phyloP scores from a whole-genome alignment of 371 early-diverging fungal genomes.

The Actinomortierella wolfii region DNA sequence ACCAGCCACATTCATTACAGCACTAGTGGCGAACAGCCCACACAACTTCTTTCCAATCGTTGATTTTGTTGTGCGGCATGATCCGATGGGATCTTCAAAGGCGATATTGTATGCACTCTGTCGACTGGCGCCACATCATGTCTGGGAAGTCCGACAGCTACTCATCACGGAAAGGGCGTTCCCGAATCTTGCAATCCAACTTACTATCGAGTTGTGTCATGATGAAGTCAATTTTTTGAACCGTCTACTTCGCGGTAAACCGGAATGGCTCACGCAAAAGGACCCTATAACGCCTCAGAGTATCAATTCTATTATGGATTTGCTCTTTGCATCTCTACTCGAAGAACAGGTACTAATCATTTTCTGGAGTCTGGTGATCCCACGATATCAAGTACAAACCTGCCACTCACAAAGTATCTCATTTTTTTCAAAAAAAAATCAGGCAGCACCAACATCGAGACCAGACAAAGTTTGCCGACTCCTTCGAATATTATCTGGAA shows the following conservation, averaged over 20 bases:
- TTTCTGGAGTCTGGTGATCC: no score
- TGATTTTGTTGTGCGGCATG: conserved; percentile 23
- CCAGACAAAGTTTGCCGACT: no score
- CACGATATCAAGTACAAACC: no score
- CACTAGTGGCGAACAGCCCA: conserved; percentile 28
- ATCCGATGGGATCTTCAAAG: conserved; percentile 14
- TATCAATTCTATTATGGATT: conserved; percentile 37
- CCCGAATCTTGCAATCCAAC: conserved; percentile 36
- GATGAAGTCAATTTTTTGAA: conserved; percentile 45
- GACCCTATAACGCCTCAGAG: conserved; percentile 36
- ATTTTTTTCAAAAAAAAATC: no score
- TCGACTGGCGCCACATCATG: conserved; percentile 30
- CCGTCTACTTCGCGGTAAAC: conserved; percentile 37
- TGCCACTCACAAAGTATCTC: no score
- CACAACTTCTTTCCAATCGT: conserved; percentile 20
- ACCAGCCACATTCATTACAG: conserved; percentile 18
- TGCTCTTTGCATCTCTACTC: conserved; percentile 39
- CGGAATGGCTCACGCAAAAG: conserved; percentile 37
- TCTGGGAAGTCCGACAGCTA: conserved; percentile 35
- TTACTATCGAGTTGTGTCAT: conserved; percentile 43
- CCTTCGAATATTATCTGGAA: no score
- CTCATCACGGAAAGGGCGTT: conserved; percentile 24
- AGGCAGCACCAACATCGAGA: no score
- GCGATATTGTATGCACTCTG: conserved; percentile 26
- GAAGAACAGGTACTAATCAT: conserved; percentile 22